Percentiles rank a stretch among this genome's conserved stretches.
Evolutionary conservation across 495 filamentous ascomycete genomes (phyloP).

Genomic region (Terfezia claveryi): DNA sequence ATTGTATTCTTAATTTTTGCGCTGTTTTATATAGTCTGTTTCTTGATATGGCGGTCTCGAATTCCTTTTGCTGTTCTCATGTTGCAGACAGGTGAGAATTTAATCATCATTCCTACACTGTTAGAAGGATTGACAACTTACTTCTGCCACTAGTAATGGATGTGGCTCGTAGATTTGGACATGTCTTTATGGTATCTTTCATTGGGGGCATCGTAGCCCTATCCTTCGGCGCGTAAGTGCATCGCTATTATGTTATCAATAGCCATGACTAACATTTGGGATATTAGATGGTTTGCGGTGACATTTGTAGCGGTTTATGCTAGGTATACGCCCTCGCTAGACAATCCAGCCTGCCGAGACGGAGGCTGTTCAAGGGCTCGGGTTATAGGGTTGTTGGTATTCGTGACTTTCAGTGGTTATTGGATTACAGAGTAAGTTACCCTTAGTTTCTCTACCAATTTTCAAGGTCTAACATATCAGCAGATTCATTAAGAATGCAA

Average conservation of each 20-base stretch:
- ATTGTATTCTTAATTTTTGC: constrained; percentile 71
- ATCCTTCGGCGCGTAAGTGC: constrained; percentile 33
- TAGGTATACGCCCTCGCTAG: constrained; percentile 45
- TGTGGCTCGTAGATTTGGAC: constrained; percentile 57
- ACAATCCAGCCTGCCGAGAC: constrained; percentile 41
- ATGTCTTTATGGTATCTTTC: constrained; percentile 68
- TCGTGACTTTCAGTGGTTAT: constrained; percentile 73
- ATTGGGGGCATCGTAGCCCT: constrained; percentile 54
- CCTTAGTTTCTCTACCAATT: too few species aligned
- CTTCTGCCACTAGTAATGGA: constrained; percentile 35
- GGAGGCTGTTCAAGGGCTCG: constrained; percentile 46
- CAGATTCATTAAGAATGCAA: constrained; percentile 62
- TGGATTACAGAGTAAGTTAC: constrained; percentile 50
- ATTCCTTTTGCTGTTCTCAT: constrained; percentile 82
- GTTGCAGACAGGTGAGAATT: constrained; percentile 37
- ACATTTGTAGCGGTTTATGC: constrained; percentile 49
- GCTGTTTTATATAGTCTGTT: constrained; percentile 57
- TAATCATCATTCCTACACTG: neutral
- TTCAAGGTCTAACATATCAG: too few species aligned
- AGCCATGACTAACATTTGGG: too few species aligned
- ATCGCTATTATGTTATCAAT: neutral
- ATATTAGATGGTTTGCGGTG: constrained; percentile 30
- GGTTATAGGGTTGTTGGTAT: constrained; percentile 65
- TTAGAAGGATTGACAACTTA: neutral
- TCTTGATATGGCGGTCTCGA: constrained; percentile 60